A percentile compares a stretch with the other conserved stretches of the same genome.
These are phyloP conservation scores for Penicillium cosmopolitanum DNA, from an alignment of 495 filamentous ascomycete genomes.

Conservation along the genomic window DNA sequence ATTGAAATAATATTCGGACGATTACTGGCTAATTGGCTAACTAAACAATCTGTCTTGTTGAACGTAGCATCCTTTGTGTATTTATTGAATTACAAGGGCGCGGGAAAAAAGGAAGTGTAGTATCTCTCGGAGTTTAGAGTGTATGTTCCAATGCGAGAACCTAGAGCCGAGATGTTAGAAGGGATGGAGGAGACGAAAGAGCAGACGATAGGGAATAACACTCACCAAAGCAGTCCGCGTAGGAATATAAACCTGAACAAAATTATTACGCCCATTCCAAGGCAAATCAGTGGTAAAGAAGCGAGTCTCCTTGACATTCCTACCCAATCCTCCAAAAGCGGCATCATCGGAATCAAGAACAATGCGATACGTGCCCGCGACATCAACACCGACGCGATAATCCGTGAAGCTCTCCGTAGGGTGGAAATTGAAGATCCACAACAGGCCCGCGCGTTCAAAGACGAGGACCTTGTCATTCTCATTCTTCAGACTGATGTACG, in stretches of 20 bases:
- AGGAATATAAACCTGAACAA: slow-evolving; percentile 89
- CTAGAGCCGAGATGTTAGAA: slow-evolving; percentile 27
- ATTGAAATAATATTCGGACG: background rate
- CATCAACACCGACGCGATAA: slow-evolving; percentile 87
- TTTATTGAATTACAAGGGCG: slow-evolving; percentile 15
- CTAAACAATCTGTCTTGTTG: slow-evolving; percentile 7
- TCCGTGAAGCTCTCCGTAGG: slow-evolving; percentile 85
- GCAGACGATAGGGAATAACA: slow-evolving; percentile 4
- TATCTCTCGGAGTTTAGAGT: slow-evolving; percentile 29
- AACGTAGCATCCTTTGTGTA: slow-evolving; percentile 4
- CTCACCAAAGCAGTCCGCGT: slow-evolving; percentile 84
- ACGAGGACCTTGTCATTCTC: slow-evolving; percentile 93
- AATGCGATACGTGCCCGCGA: slow-evolving; percentile 82
- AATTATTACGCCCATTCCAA: slow-evolving; percentile 91
- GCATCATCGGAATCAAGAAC: slow-evolving; percentile 80
- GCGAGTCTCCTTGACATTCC: slow-evolving; percentile 73
- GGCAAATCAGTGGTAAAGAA: slow-evolving; percentile 89
- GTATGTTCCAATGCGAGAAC: slow-evolving; percentile 57
- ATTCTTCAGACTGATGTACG: slow-evolving; percentile 91
- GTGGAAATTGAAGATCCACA: slow-evolving; percentile 98
- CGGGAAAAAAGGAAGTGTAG: background rate
- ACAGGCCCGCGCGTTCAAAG: slow-evolving; percentile 86
- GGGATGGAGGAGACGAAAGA: no score
- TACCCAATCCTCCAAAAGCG: slow-evolving; percentile 77
- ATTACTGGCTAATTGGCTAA: slow-evolving; percentile 6